phyloP scores from a whole-genome alignment of 2,329 filamentous ascomycete species.

The Aspergillus bombycis region DNA sequence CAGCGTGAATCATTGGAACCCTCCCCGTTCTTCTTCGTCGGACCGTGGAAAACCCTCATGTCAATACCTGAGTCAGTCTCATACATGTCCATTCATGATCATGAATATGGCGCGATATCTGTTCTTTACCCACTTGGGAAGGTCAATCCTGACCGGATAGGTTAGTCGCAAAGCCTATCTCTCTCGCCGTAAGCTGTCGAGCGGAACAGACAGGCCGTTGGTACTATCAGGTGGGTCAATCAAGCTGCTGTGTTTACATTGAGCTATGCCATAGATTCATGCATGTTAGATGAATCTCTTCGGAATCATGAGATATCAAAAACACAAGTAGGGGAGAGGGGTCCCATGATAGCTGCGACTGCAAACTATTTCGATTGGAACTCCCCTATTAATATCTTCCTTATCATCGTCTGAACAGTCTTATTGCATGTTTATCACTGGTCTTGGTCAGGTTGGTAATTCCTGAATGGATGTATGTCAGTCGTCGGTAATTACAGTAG shows the following conservation, averaged over 20 bases:
- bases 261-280: neutral
- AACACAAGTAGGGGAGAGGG: neutral
- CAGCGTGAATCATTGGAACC: neutral
- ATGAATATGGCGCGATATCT: conserved; percentile 1
- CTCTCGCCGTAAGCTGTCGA: neutral
- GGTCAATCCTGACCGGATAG: neutral
- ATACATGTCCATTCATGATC: neutral
- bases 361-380: neutral
- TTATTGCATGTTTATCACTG: neutral
- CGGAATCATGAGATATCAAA: neutral
- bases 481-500: conserved; percentile 6
- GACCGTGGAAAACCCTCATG: neutral
- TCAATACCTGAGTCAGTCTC: neutral
- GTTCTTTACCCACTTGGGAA: neutral
- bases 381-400: neutral
- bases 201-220: neutral
- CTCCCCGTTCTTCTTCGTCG: neutral
- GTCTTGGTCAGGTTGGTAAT: neutral
- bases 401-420: neutral
- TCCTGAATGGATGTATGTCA: neutral
- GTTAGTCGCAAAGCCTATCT: neutral
- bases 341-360: neutral
- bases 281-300: neutral
- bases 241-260: neutral
- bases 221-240: neutral